Evolutionary conservation across 805 yeast genomes (phyloP), one percentile per base, ranked within the genome.

Genomic region (Barnettozyma sp.): DNA sequence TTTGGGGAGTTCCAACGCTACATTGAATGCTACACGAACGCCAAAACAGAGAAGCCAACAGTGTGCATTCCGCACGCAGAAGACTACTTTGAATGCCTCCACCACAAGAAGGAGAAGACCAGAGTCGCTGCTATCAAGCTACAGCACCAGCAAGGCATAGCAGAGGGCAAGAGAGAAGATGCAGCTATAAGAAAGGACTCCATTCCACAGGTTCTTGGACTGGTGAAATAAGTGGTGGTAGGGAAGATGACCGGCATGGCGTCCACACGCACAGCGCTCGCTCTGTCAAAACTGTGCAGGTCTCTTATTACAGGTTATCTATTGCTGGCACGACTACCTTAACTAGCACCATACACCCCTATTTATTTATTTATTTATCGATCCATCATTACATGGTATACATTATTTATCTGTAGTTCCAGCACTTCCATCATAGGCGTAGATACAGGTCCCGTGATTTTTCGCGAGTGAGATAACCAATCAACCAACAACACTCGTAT

Each of bases 31-130:
- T 65, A 63, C 53, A 59, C 72, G 11, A 58, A 63, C 34, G 59
- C 57, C 27, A 49, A 49, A 21, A 63, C 68, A 7, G 47, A 52
- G 24, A 57, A 57, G 36, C 56, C 62, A 19, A 38, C 44, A 13
- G 55, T 62, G 39, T 70, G 76, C 54, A 50, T 52, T 23, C 61
- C 62, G n/a, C 48, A 55, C 32, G 62, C 65, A 14, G 71, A 63
- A 35, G 75, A 70, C 48, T 70, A 69, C 56, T 51, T 56, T 33
- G 76, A 70, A 54, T 70, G 76, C 46, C 59, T 70, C 30, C 71
- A 64, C 49, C 74, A 69, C 52, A 55, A 50, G 13, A 68, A 68
- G 50, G 76, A 66, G 52, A 59, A 48, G 33, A 40, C 44, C 38
- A 45, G 57, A 35, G 46, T 46, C 13, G 30, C 42, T 7, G 31